Base-by-base conservation (phyloP, 441 rosid genomes). In the Brassica balearica region DNA sequence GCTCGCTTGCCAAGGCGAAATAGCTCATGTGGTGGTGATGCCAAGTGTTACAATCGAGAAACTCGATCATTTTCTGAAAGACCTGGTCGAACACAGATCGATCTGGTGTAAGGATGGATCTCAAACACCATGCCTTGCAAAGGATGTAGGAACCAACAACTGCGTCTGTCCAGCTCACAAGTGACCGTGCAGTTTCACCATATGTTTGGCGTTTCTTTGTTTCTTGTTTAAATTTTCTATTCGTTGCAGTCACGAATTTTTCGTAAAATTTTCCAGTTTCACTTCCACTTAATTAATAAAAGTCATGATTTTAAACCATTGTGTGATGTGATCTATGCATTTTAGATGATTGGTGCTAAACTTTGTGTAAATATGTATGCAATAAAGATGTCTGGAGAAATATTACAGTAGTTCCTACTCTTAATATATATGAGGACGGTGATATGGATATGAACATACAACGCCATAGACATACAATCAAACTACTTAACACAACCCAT, bases 21-120 rank as follows among this genome's bases (percentile, higher is more conserved):
- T 88, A 19, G 93, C 99, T 38, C 99, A 95, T 60, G 91, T 89
- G 3, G 97, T 93, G 79, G 99, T 95, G 79, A 95, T 95, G 98
- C 99, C 98, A 7, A 55, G 60, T 6, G 60, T 55, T 55, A 55
- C 60, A 8, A 55, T 55, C 22, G 22, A 55, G 60, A 55, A 55
- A 4, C 60, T 55, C 60, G 60, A 55, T 55, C 23, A 55, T 55
- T 55, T 55, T 55, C 22, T 55, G 60, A 55, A 55, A 55, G 60
- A 55, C 60, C 60, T 55, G 60, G 60, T 55, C 23, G 23, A 15
- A 17, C 22, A 55, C 20, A 55, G 60, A 55, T 55, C 60, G 60
- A 1, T 55, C 60, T 55, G 60, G 60, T 55, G 20, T 17, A 17
- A 55, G 60, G 60, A 55, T 8, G 60, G 60, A 3, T 55, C 60